Base-by-base conservation (phyloP, 768 basidiomycete species). In the Mycena chlorophos region DNA sequence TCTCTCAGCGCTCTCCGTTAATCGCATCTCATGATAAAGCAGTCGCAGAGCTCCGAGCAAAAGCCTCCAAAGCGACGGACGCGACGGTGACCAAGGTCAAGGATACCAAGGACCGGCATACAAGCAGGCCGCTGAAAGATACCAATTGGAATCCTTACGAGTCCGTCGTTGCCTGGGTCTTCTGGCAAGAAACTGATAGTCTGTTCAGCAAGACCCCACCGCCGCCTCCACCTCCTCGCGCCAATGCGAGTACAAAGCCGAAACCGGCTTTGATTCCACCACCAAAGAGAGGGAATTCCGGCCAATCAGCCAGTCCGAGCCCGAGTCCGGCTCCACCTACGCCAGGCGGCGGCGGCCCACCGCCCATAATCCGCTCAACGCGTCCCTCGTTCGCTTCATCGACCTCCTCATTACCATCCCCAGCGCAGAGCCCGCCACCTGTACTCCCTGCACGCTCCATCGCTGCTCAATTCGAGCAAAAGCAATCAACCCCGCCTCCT, bases 41-140 rank as follows among this genome's bases (percentile, higher is more conserved):
- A 85, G 84, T 87, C 54, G 82, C 85, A 52, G 87, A 88, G 42
- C 68, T 89, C 49, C 87, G 86, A 66, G 80, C 80, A 37, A 84
- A 82, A 61, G 88, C 88, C 10, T 67, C 69, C 20, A 84, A 81
- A 54, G 84, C 77, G n/a, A 85, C 85, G 54, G 81, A 83, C 65
- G 75, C 76, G 1, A 70, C 80, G 17, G 75, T 82, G 16, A 72
- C 75, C 55, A 84, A 78, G 64, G 50, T 83, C 50, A 74, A 79
- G 57, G 75, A 76, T 68, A 81, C 84, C 20, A 77, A 77, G 61
- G 86, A 88, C 69, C 75, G 77, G 22, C 78, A 78, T 62, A 73
- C 79, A 6, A 82, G 86, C 61, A 70, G 77, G 5, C 78, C 86
- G 3, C 68, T 86, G 64, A 80, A 79, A 54, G 82, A 83, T 53